phyloP scores from a whole-genome alignment of 768 basidiomycete genomes.

The Leucosporidium yakuticum region DNA sequence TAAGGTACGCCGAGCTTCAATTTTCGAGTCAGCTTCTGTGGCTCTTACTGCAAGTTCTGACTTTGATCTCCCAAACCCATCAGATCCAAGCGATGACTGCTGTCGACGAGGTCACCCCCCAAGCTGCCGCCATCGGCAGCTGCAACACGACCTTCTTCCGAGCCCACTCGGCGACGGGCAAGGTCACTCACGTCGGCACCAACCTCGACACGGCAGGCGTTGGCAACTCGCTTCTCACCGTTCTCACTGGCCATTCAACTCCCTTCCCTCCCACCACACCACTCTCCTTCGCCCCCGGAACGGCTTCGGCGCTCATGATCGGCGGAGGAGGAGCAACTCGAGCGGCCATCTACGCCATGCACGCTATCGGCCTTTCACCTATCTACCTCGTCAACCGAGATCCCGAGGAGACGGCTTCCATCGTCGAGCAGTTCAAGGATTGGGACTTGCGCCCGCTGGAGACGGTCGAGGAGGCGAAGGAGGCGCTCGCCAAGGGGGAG shows the following conservation, averaged over 20 bases:
- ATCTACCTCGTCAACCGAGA: slow-evolving; percentile 28
- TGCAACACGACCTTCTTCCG: slow-evolving; percentile 25
- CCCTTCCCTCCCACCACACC: slow-evolving; percentile 5
- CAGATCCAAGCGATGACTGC: slow-evolving; percentile 3
- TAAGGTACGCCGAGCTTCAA: background rate
- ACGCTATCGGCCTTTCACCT: slow-evolving; percentile 11
- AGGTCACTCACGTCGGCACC: slow-evolving; percentile 8
- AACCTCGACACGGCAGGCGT: slow-evolving; percentile 24
- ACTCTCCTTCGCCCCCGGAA: background rate
- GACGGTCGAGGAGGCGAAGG: slow-evolving; percentile 1
- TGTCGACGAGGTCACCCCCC: slow-evolving; percentile 14
- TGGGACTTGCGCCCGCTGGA: slow-evolving; percentile 5
- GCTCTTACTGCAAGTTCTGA: background rate
- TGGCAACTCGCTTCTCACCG: slow-evolving; percentile 13
- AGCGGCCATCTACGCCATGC: slow-evolving; percentile 16
- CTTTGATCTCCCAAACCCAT: background rate
- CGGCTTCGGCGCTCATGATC: slow-evolving; percentile 11
- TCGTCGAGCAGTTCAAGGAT: slow-evolving; percentile 1
- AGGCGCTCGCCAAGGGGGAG: slow-evolving; percentile 5
- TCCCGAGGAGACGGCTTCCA: slow-evolving; percentile 1
- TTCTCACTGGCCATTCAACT: background rate
- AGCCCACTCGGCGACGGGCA: background rate
- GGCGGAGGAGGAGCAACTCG: slow-evolving; percentile 13
- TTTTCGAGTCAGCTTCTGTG: too few relatives aligned
- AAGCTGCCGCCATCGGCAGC: slow-evolving; percentile 5